Evolutionary conservation across 192 early-diverging fungal genomes (phyloP), one percentile per base, ranked within the genome.

Genomic region (Diversispora epigaea): DNA sequence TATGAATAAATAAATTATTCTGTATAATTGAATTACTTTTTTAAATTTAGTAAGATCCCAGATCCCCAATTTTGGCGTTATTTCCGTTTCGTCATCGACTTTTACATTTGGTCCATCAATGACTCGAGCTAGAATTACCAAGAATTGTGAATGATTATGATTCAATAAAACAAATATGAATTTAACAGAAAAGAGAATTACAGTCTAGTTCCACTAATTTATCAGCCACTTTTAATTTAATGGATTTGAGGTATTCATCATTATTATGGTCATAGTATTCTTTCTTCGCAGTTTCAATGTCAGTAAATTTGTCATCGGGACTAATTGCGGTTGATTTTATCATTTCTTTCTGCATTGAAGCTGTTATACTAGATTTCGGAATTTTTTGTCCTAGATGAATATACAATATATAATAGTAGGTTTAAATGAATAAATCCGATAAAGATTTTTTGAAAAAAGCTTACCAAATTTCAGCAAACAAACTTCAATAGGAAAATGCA

Each of bases 401-500:
- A 15, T 49, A 52, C 17, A 52, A 3, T 10, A 52, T 52, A 52
- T 4, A 4, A 52, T 8, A n/a, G n/a, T n/a, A n/a, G n/a, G n/a
- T n/a, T n/a, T 15, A 15, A 52, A 52, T 52, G 17, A 15, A 8
- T 15, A 52, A 52, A 15, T 52, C 8, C 10, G 3, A 52, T 15
- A 4, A 52, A 15, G 2, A 52, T n/a, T n/a, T 10, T 8, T 49
- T 8, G 47, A 49, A 52, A 52, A 11, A 8, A 49, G 86, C 82
- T 95, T 94, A 69, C 94, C 95, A 40, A 89, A 84, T 44, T 89
- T 82, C 44, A 98, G 82, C 22, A 87, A 86, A 84, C 94, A 96
- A 25, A 96, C 86, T 82, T 98, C 96, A 80, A 98, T 87, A 12
- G 96, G 96, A 39, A 96, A 81, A 62, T 90, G 80, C 12, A 82